Base-by-base conservation (phyloP, 768 basidiomycete genomes). In the Pholiota conissans region DNA sequence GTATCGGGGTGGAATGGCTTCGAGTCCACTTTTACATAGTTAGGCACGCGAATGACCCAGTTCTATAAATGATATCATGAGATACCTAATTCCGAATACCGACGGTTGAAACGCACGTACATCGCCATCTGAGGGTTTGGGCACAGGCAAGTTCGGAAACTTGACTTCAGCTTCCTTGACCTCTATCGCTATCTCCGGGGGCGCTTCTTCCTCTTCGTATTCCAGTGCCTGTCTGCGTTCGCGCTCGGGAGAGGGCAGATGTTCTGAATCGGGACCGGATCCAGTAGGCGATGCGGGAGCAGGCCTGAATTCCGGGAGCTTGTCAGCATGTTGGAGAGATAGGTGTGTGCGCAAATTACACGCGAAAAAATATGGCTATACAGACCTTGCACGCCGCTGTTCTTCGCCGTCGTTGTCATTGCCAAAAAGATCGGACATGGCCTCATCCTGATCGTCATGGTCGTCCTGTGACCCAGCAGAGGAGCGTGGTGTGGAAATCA, bases 1-100 rank as follows among this genome's bases (percentile, higher is more conserved):
- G 87, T 89, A 55, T 93, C 88, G 11, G 88, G 85, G 67, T 95
- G 92, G 67, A 92, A 99, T 0, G 96, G 93, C 61, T 90, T 89
- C 1, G 92, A 83, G 65, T 95, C 92, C 51, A 97, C 81, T 67
- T 89, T 87, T 56, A 99, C 87, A 68, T 92, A 97, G 68, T 91
- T 92, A n/a, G 96, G 97, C 70, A 97, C 85, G 39, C 92, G 86
- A 55, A 96, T 84, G 52, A 94, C 89, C 95, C 95, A 98, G 63
- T 88, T 85, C 93, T 93, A 60, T 49, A 57, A 30, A 59, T 52
- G 30, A 26, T 48, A 46, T 37, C 28, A 22, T 39, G 37, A 49
- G 46, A 14, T 20, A 37, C 49, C 52, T 30, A 46, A 58, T 50
- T 46, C 50, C 58, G 52, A 18, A 27, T 40, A 27, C 47, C 24